Percentiles rank a stretch among this genome's conserved stretches.
phyloP scores from a whole-genome alignment of 2,329 filamentous ascomycete species.

The Fusarium proliferatum region DNA sequence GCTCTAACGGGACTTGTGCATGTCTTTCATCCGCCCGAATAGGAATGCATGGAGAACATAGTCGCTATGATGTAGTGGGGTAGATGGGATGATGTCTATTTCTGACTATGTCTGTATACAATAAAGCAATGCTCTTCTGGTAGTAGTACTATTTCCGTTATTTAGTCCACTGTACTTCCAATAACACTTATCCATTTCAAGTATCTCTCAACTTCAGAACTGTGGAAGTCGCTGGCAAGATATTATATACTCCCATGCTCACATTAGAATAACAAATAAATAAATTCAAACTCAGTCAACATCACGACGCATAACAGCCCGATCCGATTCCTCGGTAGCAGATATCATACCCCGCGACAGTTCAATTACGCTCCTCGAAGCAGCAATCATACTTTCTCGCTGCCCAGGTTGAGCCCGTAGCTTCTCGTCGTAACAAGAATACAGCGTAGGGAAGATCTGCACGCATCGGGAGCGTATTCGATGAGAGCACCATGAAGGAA shows the following conservation, averaged over 20 bases:
- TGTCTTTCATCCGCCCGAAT: not conserved
- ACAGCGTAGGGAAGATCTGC: not conserved
- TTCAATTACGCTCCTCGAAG: not conserved
- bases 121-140: too few relatives aligned
- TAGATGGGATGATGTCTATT: too few relatives aligned
- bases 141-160: too few relatives aligned
- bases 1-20: not conserved
- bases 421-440: not conserved
- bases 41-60: not conserved
- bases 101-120: too few relatives aligned
- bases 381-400: not conserved
- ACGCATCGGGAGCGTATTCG: not conserved
- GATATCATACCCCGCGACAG: not conserved
- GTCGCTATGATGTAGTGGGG: too few relatives aligned
- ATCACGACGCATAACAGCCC: too few relatives aligned
- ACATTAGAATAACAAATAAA: not conserved
- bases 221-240: fast-evolving
- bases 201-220: not conserved
- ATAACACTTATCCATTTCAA: too few relatives aligned
- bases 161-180: too few relatives aligned
- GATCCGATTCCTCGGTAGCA: not conserved
- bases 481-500: not conserved
- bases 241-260: fast-evolving
- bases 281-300: not conserved
- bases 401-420: not conserved